These are phyloP conservation scores for Coniochaeta prunicola DNA, from an alignment of 2,329 filamentous ascomycete species.

Conservation along the genomic window DNA sequence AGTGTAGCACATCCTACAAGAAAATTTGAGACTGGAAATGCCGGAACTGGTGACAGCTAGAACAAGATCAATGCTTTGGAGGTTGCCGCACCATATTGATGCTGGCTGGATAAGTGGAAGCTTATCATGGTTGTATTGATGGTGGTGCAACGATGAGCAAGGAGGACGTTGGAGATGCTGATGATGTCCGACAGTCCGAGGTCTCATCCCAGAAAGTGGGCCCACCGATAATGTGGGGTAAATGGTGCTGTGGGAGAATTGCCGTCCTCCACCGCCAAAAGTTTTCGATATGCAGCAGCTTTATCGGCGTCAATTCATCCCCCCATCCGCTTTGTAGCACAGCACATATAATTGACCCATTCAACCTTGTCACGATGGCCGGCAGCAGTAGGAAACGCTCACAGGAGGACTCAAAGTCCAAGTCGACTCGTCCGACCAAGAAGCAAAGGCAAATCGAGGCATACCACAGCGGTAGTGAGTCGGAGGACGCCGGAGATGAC, in stretches of 20 bases:
- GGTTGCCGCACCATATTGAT: no score
- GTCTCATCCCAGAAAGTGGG: not conserved
- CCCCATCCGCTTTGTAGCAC: not conserved
- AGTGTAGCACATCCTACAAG: no score
- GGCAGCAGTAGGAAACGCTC: conserved; percentile 22
- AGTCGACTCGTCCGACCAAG: conserved; percentile 37
- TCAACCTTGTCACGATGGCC: not conserved
- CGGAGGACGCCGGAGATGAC: conserved; percentile 21
- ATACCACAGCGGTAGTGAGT: conserved; percentile 47
- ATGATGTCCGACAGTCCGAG: not conserved
- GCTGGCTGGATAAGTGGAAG: not conserved
- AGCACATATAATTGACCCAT: not conserved
- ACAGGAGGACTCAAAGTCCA: conserved; percentile 16
- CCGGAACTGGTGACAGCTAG: no score
- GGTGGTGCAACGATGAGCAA: not conserved
- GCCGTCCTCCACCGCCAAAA: not conserved
- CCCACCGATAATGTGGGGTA: not conserved
- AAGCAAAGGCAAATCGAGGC: conserved; percentile 37
- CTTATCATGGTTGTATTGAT: not conserved
- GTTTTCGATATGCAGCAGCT: not conserved
- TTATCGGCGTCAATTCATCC: not conserved
- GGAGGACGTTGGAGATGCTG: not conserved
- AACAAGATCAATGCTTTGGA: no score
- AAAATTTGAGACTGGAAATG: no score
- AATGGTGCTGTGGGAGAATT: not conserved